Percentiles rank a stretch among this genome's conserved stretches.
phyloP scores from a whole-genome alignment of 1,284 basidiomycete genomes.

The Trametes versicolor region DNA sequence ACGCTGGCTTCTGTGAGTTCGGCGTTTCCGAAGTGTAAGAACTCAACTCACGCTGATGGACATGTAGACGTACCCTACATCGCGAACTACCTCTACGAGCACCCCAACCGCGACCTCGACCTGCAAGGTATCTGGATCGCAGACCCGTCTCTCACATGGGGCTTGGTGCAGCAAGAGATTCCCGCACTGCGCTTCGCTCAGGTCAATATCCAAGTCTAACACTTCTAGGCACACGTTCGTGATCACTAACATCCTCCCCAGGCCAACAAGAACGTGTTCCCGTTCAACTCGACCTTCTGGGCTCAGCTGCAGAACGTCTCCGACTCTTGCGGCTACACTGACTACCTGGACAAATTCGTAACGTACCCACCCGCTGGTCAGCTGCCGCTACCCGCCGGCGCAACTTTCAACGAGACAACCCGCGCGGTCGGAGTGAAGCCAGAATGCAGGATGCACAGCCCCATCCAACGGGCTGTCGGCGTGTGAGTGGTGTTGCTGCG shows the following conservation, averaged over 20 bases:
- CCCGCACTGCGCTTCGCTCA: slow-evolving; percentile 50
- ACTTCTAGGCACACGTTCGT: not conserved
- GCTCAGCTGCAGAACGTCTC: slow-evolving; percentile 47
- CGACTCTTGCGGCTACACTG: slow-evolving; percentile 52
- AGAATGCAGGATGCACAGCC: slow-evolving; percentile 56
- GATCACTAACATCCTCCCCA: slow-evolving; percentile 29
- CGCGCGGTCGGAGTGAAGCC: slow-evolving; percentile 39
- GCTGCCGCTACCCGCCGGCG: slow-evolving; percentile 56
- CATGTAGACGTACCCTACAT: slow-evolving; percentile 50
- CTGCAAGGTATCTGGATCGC: slow-evolving; percentile 53
- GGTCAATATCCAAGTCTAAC: slow-evolving; percentile 25
- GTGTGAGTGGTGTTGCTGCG: slow-evolving; percentile 48
- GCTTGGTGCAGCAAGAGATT: slow-evolving; percentile 50
- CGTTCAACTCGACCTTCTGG: slow-evolving; percentile 49
- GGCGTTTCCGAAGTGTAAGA: not conserved
- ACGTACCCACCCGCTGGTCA: slow-evolving; percentile 55
- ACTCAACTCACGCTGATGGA: not conserved
- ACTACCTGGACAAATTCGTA: slow-evolving; percentile 51
- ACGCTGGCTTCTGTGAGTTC: slow-evolving; percentile 50
- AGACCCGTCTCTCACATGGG: slow-evolving; percentile 49
- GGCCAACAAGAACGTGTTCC: slow-evolving; percentile 63
- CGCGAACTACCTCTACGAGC: slow-evolving; percentile 52
- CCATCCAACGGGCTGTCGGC: slow-evolving; percentile 44
- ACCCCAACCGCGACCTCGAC: slow-evolving; percentile 48
- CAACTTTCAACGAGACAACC: slow-evolving; percentile 43